Evolutionary conservation across 2,329 filamentous ascomycete species (phyloP).

Genomic region (Aureobasidium leucospermi): DNA sequence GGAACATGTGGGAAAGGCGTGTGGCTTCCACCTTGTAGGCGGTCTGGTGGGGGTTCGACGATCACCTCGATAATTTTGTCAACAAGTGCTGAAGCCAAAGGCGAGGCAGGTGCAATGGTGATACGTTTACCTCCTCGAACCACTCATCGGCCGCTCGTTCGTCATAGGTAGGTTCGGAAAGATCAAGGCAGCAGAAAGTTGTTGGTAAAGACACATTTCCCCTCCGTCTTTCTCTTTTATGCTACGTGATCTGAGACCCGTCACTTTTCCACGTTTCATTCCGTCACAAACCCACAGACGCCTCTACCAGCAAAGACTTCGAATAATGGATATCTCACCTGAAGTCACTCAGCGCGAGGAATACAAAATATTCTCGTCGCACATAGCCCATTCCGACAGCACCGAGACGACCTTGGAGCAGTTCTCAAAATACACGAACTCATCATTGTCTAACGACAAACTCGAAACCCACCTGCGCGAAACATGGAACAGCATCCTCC

Average conservation of each 20-base stretch:
- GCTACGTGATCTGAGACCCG: not conserved
- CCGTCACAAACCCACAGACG: not conserved
- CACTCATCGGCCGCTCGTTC: not conserved
- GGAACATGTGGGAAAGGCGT: not conserved
- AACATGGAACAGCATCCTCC: not conserved
- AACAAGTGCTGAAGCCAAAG: not conserved
- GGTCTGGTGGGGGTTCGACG: not conserved
- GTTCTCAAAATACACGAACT: not conserved
- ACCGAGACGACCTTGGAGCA: not conserved
- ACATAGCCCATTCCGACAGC: not conserved
- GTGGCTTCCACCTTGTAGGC: not conserved
- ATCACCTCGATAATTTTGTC: not conserved
- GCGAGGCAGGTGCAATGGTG: not conserved
- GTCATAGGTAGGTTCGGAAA: not conserved
- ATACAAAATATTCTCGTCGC: not conserved
- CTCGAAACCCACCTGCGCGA: not conserved
- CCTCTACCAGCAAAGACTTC: not conserved
- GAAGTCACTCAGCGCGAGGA: not conserved
- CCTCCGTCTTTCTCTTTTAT: not conserved
- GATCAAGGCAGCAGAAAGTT: not conserved
- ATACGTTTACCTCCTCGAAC: not conserved
- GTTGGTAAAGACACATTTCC: not conserved
- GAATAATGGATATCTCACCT: not conserved
- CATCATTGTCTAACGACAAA: not conserved
- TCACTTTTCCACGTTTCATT: not conserved